Conservation (phyloP, 2,329 filamentous ascomycete species). For the Domatiomyces globalis region DNA sequence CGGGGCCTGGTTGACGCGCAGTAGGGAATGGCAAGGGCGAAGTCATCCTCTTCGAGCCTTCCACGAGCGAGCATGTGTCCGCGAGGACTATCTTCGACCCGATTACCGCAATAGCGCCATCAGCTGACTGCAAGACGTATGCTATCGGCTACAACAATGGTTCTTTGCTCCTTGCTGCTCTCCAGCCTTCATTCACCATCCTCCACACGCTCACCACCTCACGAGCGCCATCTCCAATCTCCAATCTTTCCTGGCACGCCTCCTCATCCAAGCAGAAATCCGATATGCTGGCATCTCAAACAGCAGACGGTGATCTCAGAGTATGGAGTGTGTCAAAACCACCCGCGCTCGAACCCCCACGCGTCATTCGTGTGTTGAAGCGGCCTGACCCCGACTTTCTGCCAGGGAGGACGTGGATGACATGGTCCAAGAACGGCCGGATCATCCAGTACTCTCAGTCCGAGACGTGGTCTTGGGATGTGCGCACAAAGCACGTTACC, state of each 20-base stretch:
- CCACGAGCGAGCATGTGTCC: conserved; percentile 83
- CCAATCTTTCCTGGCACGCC: conserved; percentile 84
- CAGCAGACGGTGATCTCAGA: conserved; percentile 75
- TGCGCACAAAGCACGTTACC: conserved; percentile 91
- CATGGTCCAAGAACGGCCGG: conserved; percentile 94
- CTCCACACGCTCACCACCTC: conserved; percentile 81
- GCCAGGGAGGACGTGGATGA: conserved; percentile 82
- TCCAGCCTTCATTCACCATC: conserved; percentile 87
- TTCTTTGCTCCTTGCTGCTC: conserved; percentile 73
- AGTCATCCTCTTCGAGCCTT: conserved; percentile 85
- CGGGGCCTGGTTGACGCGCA: conserved; percentile 16
- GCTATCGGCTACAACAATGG: conserved; percentile 98
- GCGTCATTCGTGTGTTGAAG: conserved; percentile 77
- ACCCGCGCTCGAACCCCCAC: conserved; percentile 58
- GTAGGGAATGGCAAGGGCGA: conserved; percentile 83
- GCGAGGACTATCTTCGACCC: conserved; percentile 86
- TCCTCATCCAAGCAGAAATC: conserved; percentile 93
- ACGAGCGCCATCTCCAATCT: conserved; percentile 70
- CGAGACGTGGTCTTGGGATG: conserved; percentile 90
- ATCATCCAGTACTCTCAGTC: conserved; percentile 88
- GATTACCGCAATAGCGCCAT: conserved; percentile 82
- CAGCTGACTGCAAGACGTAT: conserved; percentile 81
- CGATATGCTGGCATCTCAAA: conserved; percentile 92
- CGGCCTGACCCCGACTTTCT: conserved; percentile 54
- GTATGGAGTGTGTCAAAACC: conserved; percentile 93